phyloP scores from a whole-genome alignment of 1,284 basidiomycete genomes.

The Polyporus tsugae region DNA sequence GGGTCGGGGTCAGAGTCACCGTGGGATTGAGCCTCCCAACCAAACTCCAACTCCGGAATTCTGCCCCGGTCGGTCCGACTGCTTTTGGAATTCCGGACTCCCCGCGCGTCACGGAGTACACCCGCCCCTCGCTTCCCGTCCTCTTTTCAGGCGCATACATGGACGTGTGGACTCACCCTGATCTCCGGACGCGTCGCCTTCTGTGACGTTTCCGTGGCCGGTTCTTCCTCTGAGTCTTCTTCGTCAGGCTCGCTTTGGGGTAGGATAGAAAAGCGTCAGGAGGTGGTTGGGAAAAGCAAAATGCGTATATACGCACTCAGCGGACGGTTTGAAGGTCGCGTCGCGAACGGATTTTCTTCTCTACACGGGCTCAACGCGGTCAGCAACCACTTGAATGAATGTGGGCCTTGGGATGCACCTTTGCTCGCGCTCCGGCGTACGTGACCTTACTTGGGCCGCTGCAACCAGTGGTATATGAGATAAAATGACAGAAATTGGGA shows the following conservation, averaged over 20 bases:
- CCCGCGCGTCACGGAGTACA: neutral
- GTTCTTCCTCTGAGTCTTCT: conserved; percentile 12
- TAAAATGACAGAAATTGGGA: neutral
- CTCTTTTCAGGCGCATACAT: neutral
- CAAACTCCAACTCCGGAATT: conserved; percentile 4
- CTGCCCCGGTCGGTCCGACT: conserved; percentile 14
- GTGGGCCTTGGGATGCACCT: conserved; percentile 41
- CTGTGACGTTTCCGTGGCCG: neutral
- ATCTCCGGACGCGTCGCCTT: conserved; percentile 10
- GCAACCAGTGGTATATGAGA: neutral
- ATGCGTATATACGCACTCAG: conserved; percentile 13
- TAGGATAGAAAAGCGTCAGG: neutral
- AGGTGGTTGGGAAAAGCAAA: neutral
- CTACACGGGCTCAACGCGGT: conserved; percentile 25
- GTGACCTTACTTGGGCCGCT: conserved; percentile 45
- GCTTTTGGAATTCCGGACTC: neutral
- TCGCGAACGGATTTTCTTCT: conserved; percentile 21
- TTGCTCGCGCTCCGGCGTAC: conserved; percentile 49
- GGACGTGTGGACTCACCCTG: conserved; percentile 8
- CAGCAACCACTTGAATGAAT: neutral
- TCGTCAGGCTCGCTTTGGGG: conserved; percentile 5
- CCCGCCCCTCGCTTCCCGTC: neutral
- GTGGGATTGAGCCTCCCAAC: conserved; percentile 14
- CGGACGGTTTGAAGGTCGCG: conserved; percentile 27
- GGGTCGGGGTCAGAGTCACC: conserved; percentile 5